Base-by-base conservation (phyloP, 768 basidiomycete genomes). In the Amanita pallidorosea region DNA sequence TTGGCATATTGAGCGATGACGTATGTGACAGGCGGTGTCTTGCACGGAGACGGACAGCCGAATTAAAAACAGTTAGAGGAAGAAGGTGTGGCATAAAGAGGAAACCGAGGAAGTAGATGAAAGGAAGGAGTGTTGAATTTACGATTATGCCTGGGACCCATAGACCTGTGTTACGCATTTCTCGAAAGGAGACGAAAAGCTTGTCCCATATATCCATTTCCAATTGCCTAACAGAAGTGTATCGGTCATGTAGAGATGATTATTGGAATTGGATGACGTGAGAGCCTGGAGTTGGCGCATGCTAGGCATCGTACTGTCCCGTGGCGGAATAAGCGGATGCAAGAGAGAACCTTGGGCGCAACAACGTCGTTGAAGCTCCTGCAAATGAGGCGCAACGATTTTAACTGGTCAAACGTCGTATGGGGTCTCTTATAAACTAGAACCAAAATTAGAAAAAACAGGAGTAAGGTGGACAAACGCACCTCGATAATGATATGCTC, bases 341-440 rank as follows among this genome's bases (percentile, higher is more conserved):
- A 40, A 13, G 49, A 49, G 11, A 49, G 9, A 13, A 41, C 25
- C 29, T 17, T 41, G 13, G 25, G 49, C 2, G 49, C 11, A 2
- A 12, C 22, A 7, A 42, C n/a, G 7, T 25, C 49, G 8, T 49
- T 17, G 29, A 49, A 49, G 7, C 23, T 42, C 15, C 22, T 37
- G 31, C 17, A 49, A 22, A 49, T 40, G 38, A 49, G 49, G 6
- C 49, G 49, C 13, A 49, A 18, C 1, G 13, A n/a, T 34, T 42
- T 49, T n/a, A 49, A 27, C 18, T 49, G 38, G 8, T 49, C 49
- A 34, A 49, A 49, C 17, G 49, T 49, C 17, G 49, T 49, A 5
- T 35, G n/a, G 49, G 49, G 40, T 49, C 17, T 31, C 29, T 40
- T 8, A 42, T 17, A 27, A 49, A 42, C 49, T 49, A 27, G 7